Percentiles rank a stretch among this genome's conserved stretches.
Evolutionary conservation across 371 early-diverging fungal species (phyloP).

Genomic region (Entomophthora muscae): DNA sequence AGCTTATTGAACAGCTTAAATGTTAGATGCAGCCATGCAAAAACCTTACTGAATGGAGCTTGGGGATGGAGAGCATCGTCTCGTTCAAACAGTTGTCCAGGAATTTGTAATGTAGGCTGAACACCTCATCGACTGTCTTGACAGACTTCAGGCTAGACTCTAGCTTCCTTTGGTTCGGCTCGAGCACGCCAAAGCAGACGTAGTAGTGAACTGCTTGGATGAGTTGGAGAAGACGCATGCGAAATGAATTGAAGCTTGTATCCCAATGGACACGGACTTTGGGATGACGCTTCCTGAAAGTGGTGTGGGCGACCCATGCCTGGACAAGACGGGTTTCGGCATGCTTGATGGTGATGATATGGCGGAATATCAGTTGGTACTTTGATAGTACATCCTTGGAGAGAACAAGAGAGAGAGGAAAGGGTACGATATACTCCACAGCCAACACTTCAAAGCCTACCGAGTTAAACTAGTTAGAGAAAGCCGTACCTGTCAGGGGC

Average conservation of each 20-base stretch:
- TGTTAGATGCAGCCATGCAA: background rate
- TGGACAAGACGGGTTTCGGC: conserved; percentile 56
- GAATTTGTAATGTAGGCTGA: conserved; percentile 60
- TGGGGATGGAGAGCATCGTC: conserved; percentile 71
- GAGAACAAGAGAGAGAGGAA: conserved; percentile 78
- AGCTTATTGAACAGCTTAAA: background rate
- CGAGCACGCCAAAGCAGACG: conserved; percentile 70
- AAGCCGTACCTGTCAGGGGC: conserved; percentile 10
- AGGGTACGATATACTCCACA: conserved; percentile 55
- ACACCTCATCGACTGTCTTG: conserved; percentile 71
- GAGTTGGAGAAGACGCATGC: conserved; percentile 64
- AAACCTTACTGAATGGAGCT: conserved; percentile 45
- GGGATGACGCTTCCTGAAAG: conserved; percentile 5
- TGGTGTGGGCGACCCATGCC: conserved; percentile 47
- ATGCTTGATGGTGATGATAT: conserved; percentile 66
- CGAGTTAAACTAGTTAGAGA: conserved; percentile 10
- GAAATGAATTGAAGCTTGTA: conserved; percentile 39
- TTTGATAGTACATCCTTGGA: conserved; percentile 62
- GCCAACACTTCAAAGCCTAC: conserved; percentile 59
- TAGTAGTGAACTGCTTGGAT: conserved; percentile 78
- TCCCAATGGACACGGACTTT: conserved; percentile 22
- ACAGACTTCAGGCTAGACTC: conserved; percentile 33
- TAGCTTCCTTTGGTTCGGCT: conserved; percentile 64
- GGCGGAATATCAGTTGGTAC: conserved; percentile 82
- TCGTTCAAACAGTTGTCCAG: conserved; percentile 75